phyloP scores from a whole-genome alignment of 1,284 basidiomycete species.

The Chalciporus sp. region DNA sequence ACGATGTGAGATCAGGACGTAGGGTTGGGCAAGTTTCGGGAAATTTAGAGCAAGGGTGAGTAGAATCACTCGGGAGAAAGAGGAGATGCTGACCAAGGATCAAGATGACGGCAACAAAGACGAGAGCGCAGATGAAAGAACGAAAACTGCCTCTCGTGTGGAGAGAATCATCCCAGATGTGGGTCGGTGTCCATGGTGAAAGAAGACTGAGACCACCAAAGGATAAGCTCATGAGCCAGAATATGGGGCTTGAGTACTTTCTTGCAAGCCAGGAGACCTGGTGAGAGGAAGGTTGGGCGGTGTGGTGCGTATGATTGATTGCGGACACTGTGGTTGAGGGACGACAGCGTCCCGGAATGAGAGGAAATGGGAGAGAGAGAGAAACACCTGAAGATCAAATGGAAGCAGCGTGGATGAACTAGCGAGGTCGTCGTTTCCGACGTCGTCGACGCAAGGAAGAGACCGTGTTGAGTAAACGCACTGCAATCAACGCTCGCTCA shows the following conservation, averaged over 20 bases:
- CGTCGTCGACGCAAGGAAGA: conserved; percentile 21
- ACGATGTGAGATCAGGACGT: conserved; percentile 16
- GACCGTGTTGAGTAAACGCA: conserved; percentile 8
- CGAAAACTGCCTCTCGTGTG: conserved; percentile 63
- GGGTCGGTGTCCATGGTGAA: conserved; percentile 56
- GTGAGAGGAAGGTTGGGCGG: conserved; percentile 13
- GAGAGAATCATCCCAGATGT: conserved; percentile 50
- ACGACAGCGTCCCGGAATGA: conserved; percentile 11
- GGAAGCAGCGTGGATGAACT: not conserved
- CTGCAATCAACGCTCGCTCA: conserved; percentile 19
- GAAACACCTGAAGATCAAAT: not conserved
- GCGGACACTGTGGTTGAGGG: conserved; percentile 31
- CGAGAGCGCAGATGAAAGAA: conserved; percentile 65
- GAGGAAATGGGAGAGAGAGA: conserved; percentile 2
- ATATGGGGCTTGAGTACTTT: conserved; percentile 26
- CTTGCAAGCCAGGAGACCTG: conserved; percentile 20
- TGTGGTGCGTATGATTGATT: conserved; percentile 25
- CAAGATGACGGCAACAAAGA: conserved; percentile 67
- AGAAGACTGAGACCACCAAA: conserved; percentile 63
- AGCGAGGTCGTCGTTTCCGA: conserved; percentile 17
- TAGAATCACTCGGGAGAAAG: not conserved
- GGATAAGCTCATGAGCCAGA: conserved; percentile 65
- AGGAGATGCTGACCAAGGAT: conserved; percentile 63
- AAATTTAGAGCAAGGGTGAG: not conserved
- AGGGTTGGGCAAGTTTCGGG: conserved; percentile 12